A percentile compares a stretch with the other conserved stretches of the same genome.
Evolutionary conservation across 2,329 filamentous ascomycete genomes (phyloP).

Genomic region (Microdochium nivale): DNA sequence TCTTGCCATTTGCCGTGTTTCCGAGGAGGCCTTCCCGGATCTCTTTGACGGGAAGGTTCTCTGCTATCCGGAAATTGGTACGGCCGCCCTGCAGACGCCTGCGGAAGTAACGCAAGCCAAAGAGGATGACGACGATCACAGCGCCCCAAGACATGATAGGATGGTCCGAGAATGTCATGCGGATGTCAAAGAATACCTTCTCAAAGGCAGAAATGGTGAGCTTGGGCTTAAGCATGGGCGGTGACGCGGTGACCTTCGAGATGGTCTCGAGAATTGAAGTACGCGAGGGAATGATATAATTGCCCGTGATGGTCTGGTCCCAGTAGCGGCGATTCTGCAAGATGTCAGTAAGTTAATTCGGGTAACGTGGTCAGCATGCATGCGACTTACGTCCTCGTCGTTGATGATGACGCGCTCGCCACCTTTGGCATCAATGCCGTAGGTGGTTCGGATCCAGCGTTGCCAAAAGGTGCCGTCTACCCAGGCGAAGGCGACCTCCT

Average conservation of each 20-base stretch:
- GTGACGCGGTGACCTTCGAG: conserved; percentile 58
- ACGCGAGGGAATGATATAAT: conserved; percentile 80
- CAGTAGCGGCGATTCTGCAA: conserved; percentile 82
- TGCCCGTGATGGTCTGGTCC: conserved; percentile 84
- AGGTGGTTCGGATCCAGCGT: conserved; percentile 90
- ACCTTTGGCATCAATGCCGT: conserved; percentile 79
- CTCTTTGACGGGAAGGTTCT: conserved; percentile 39
- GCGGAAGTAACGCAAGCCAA: conserved; percentile 23
- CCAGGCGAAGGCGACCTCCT: conserved; percentile 93
- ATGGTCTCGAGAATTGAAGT: conserved; percentile 87
- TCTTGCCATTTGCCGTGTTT: conserved; percentile 40
- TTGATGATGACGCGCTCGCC: conserved; percentile 94
- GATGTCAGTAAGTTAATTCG: conserved; percentile 22
- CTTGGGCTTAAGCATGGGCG: conserved; percentile 66
- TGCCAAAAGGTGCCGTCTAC: conserved; percentile 97
- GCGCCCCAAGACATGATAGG: conserved; percentile 50
- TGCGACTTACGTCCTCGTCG: conserved; percentile 77
- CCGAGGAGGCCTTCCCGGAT: conserved; percentile 60
- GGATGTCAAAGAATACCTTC: conserved; percentile 62
- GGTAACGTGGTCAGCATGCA: background rate
- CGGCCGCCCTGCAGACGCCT: conserved; percentile 44
- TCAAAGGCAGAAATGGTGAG: conserved; percentile 66
- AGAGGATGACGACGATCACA: conserved; percentile 44
- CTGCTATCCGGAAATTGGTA: conserved; percentile 55
- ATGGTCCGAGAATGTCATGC: conserved; percentile 48